Evolutionary conservation across 1,284 basidiomycete species (phyloP).

Genomic region (Uromyces viciae-fabae): DNA sequence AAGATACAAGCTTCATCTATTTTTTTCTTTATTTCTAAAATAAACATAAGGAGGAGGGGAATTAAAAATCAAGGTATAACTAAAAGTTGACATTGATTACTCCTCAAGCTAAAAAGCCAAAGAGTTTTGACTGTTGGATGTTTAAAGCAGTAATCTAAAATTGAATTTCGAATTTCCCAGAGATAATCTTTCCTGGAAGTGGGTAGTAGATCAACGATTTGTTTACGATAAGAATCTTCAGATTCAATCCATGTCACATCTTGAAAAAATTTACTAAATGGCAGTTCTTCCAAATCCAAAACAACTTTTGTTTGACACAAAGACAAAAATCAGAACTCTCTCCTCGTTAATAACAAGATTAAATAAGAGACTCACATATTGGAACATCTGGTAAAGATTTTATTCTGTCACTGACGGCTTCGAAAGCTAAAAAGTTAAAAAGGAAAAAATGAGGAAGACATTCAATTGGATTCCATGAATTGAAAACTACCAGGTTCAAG

Average conservation of each 20-base stretch:
- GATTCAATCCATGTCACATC: conserved; percentile 34
- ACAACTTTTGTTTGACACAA: conserved; percentile 13
- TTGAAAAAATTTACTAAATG: conserved; percentile 20
- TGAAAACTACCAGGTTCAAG: background rate
- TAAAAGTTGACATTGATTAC: conserved; percentile 38
- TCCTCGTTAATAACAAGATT: background rate
- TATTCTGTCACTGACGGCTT: conserved; percentile 27
- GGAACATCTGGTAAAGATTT: conserved; percentile 33
- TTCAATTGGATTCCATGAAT: background rate
- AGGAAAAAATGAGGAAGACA: background rate
- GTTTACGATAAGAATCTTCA: conserved; percentile 39
- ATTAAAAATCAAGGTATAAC: background rate
- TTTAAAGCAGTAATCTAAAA: conserved; percentile 22
- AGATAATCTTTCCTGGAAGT: conserved; percentile 35
- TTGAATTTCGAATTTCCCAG: conserved; percentile 29
- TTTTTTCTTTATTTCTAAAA: no score
- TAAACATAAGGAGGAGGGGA: background rate
- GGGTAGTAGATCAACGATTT: conserved; percentile 24
- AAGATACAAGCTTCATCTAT: no score
- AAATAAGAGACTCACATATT: conserved; percentile 23
- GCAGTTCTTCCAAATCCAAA: conserved; percentile 35
- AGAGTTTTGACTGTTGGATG: conserved; percentile 10
- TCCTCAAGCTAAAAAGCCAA: conserved; percentile 33
- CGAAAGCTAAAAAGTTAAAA: conserved; percentile 26
- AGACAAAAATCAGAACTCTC: background rate